Conservation (phyloP, 768 basidiomycete species). For the Chlorophyllum brunneum region DNA sequence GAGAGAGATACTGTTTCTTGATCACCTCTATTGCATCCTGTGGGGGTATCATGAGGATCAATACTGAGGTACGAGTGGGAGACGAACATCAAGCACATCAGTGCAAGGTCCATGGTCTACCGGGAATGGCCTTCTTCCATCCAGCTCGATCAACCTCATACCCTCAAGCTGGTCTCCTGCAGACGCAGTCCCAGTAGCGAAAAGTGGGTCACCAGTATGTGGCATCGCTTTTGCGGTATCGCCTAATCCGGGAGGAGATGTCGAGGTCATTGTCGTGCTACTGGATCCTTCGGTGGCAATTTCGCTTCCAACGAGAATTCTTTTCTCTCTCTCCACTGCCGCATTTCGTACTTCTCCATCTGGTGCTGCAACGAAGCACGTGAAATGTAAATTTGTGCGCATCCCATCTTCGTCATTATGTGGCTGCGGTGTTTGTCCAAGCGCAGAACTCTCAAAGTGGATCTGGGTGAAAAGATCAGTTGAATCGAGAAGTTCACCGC, state of each 20-base stretch:
- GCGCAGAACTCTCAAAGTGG: slow-evolving; percentile 63
- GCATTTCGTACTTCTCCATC: slow-evolving; percentile 31
- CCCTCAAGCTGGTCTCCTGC: slow-evolving; percentile 21
- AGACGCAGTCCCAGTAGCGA: background rate
- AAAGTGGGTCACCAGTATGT: background rate
- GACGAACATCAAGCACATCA: slow-evolving; percentile 52
- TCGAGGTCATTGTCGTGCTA: slow-evolving; percentile 12
- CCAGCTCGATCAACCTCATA: slow-evolving; percentile 74
- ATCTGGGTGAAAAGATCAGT: slow-evolving; percentile 75
- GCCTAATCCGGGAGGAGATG: background rate
- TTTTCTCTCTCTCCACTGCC: slow-evolving; percentile 3
- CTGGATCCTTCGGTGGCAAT: slow-evolving; percentile 9
- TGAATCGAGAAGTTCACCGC: slow-evolving; percentile 71
- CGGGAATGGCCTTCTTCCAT: slow-evolving; percentile 75
- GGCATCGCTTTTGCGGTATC: background rate
- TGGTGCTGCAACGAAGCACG: slow-evolving; percentile 76
- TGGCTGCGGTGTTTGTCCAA: slow-evolving; percentile 64
- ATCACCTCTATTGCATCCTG: slow-evolving; percentile 68
- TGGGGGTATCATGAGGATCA: background rate
- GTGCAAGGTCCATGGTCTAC: slow-evolving; percentile 70
- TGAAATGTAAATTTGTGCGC: slow-evolving; percentile 81
- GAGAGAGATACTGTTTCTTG: slow-evolving; percentile 53
- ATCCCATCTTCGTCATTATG: slow-evolving; percentile 33
- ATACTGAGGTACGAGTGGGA: background rate
- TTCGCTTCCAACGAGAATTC: background rate